These are phyloP conservation scores for Starmerella sp. DNA, from an alignment of 805 yeast species.

Conservation along the genomic window DNA sequence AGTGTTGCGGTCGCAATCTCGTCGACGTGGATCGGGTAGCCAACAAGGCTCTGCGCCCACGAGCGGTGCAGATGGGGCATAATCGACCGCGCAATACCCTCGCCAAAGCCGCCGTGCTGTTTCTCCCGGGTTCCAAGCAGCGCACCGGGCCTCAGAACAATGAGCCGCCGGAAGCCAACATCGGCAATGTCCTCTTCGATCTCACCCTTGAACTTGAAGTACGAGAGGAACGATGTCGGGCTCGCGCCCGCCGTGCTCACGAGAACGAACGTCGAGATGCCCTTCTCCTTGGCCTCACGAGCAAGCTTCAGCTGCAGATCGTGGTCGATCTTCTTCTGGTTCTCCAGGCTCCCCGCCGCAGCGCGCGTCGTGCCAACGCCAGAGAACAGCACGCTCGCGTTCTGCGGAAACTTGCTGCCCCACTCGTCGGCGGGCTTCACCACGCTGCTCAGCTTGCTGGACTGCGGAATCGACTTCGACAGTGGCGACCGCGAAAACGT, in stretches of 20 bases:
- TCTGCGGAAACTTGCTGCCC: slow-evolving; percentile 32
- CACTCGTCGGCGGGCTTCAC: slow-evolving; percentile 42
- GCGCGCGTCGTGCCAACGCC: slow-evolving; percentile 68
- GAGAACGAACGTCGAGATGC: slow-evolving; percentile 55
- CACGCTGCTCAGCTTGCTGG: slow-evolving; percentile 30
- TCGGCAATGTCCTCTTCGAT: slow-evolving; percentile 56
- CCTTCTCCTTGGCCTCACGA: slow-evolving; percentile 58
- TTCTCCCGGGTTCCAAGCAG: slow-evolving; percentile 48
- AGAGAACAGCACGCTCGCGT: slow-evolving; percentile 40
- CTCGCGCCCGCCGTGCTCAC: slow-evolving; percentile 60
- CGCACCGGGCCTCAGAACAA: slow-evolving; percentile 69
- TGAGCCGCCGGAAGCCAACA: slow-evolving; percentile 56
- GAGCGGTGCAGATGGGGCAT: slow-evolving; percentile 27
- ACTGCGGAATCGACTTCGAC: slow-evolving; percentile 1
- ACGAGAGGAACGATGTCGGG: slow-evolving; percentile 45
- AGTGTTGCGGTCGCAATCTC: slow-evolving; percentile 56
- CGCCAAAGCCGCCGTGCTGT: slow-evolving; percentile 11
- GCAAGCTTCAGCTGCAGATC: slow-evolving; percentile 62
- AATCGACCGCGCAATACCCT: slow-evolving; percentile 30
- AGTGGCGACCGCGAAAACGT: slow-evolving; percentile 27
- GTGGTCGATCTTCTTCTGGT: slow-evolving; percentile 61
- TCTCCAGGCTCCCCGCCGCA: slow-evolving; percentile 60
- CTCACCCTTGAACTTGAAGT: slow-evolving; percentile 60
- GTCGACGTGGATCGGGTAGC: slow-evolving; percentile 46
- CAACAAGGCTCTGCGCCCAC: slow-evolving; percentile 26